Evolutionary conservation across 148 eudicot species (phyloP).

Genomic region (Camellia granthamiana): DNA sequence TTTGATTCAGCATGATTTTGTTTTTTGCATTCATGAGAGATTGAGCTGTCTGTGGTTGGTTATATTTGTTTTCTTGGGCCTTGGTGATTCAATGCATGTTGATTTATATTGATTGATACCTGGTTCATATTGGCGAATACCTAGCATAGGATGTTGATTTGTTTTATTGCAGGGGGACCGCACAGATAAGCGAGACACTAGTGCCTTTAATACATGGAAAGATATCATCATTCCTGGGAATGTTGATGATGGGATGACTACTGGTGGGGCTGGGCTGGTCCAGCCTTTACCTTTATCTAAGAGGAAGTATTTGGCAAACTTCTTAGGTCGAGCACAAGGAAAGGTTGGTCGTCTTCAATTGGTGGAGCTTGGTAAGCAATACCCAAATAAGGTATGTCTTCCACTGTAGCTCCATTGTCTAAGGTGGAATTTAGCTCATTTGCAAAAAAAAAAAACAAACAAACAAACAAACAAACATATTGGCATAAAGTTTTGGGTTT

Average conservation of each 20-base stretch:
- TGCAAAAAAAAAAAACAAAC: neutral
- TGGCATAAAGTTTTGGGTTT: neutral
- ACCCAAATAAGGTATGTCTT: conserved; percentile 63
- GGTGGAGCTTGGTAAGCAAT: conserved; percentile 76
- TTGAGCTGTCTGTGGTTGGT: too few relatives aligned
- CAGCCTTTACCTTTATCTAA: conserved; percentile 76
- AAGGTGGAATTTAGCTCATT: neutral
- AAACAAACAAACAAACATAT: too few relatives aligned
- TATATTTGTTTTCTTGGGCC: too few relatives aligned
- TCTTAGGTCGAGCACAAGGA: conserved; percentile 83
- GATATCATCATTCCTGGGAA: conserved; percentile 94
- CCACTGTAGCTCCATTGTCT: neutral
- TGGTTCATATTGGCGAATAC: neutral
- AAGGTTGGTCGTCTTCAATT: conserved; percentile 77
- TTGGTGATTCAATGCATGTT: neutral
- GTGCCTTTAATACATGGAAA: conserved; percentile 94
- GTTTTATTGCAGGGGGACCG: conserved; percentile 70
- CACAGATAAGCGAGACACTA: conserved; percentile 86
- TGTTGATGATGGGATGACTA: conserved; percentile 89
- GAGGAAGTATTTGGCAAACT: conserved; percentile 84
- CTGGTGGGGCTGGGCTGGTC: conserved; percentile 44
- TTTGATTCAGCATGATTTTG: too few relatives aligned
- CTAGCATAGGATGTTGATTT: conserved; percentile 13
- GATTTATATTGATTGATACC: neutral
- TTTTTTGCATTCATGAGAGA: too few relatives aligned